Base-by-base conservation (phyloP, 108 stramenopile species). In the Aurantiochytrium sp. region DNA sequence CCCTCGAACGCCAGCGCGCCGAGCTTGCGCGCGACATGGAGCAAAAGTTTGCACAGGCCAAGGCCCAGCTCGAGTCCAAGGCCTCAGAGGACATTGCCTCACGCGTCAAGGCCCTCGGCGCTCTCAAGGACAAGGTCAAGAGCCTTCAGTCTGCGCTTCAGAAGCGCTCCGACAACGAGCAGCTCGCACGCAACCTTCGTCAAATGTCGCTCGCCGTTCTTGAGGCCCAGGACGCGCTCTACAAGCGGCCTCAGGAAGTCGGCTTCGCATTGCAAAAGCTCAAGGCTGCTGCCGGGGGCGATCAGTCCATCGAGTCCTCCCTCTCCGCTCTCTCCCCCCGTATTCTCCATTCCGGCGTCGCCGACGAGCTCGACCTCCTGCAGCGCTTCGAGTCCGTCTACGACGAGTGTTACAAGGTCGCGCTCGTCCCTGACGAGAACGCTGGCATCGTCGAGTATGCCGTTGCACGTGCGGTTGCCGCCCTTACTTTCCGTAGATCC, bases 401-500 rank as follows among this genome's bases (percentile, higher is more conserved):
- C 23, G 76, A 83, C 51, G 51, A 83, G 45, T 83, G 76, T 4
- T 83, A 83, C 76, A 47, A 53, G 49, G 76, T 83, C 51, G 76
- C 76, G 14, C 76, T 83, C 28, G 76, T 83, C 49, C 76, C 76
- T 12, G 76, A 83, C 28, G 64, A 69, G 42, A 45, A 83, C 51
- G 76, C 76, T 12, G 76, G 76, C n/a, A 53, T 83, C 51, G 12
- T 83, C 76, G 76, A 83, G 76, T 53, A 83, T 53, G 76, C 76
- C 23, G 76, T 83, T 4, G 76, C 76, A 2, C 76, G 51, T 23
- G 76, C 51, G 6, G 76, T 83, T 23, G 76, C 76, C 18, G 76
- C 49, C 12, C 28, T 83, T 8, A 83, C 76, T 35, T 83, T 83
- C 76, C 76, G 76, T 6, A 53, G 51, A 18, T 43, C 43, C 45